Percentiles rank a stretch among this genome's conserved stretches.
Conservation (phyloP, 2,329 filamentous ascomycete genomes). For the Rachicladosporium sp. region DNA sequence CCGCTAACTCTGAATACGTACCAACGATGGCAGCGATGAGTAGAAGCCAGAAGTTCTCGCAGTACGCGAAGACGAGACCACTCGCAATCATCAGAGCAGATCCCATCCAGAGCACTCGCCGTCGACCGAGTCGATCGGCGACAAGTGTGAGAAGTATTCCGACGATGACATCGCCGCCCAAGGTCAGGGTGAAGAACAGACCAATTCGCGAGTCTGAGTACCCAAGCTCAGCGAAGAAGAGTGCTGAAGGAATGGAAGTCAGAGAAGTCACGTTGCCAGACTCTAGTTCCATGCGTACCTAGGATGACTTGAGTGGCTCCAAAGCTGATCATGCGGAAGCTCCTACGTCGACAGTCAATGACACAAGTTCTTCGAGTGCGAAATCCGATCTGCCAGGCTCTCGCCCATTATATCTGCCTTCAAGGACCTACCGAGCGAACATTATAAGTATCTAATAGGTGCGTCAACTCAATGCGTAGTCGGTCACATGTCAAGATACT, state of each 20-base stretch:
- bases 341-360: slow-evolving; percentile 21
- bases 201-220: slow-evolving; percentile 23
- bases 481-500: too few relatives aligned
- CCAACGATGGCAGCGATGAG: slow-evolving; percentile 18
- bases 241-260: slow-evolving; percentile 9
- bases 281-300: slow-evolving; percentile 7
- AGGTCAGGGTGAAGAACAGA: slow-evolving; percentile 22
- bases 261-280: too few relatives aligned
- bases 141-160: slow-evolving; percentile 21
- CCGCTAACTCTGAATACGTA: neutral
- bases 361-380: too few relatives aligned
- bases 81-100: slow-evolving; percentile 21
- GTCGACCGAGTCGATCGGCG: slow-evolving; percentile 21
- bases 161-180: slow-evolving; percentile 22
- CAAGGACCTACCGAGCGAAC: too few relatives aligned
- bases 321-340: slow-evolving; percentile 23
- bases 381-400: too few relatives aligned
- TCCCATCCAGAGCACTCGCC: slow-evolving; percentile 20
- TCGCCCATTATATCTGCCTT: too few relatives aligned
- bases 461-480: too few relatives aligned
- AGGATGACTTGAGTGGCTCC: slow-evolving; percentile 20
- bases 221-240: slow-evolving; percentile 23
- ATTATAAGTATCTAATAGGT: too few relatives aligned
- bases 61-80: slow-evolving; percentile 18
- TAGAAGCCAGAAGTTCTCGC: slow-evolving; percentile 23